phyloP scores from a whole-genome alignment of 148 eudicot genomes.

The Mesembryanthemum crystallinum region DNA sequence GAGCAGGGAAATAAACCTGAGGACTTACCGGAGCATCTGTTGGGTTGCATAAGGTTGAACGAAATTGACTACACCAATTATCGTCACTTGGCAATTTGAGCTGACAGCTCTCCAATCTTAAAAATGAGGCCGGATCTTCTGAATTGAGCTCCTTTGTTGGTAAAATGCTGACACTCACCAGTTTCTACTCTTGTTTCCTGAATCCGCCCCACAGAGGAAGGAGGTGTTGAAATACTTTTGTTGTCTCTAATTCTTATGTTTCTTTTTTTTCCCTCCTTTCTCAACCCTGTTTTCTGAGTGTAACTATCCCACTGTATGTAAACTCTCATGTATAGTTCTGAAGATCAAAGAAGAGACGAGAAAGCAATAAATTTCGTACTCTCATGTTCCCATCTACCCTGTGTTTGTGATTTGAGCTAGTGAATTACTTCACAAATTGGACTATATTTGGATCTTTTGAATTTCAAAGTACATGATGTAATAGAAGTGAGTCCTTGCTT shows the following conservation, averaged over 20 bases:
- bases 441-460: too few species aligned
- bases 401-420: neutral
- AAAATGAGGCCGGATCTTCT: constrained; percentile 9
- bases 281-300: constrained; percentile 17
- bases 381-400: neutral
- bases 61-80: constrained; percentile 68
- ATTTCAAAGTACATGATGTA: too few species aligned
- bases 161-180: neutral
- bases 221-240: constrained; percentile 33
- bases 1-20: constrained; percentile 83
- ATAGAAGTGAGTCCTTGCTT: neutral
- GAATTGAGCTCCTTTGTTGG: constrained; percentile 8
- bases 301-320: constrained; percentile 17
- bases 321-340: constrained; percentile 26
- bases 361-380: constrained; percentile 15
- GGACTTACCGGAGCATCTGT: constrained; percentile 78
- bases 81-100: constrained; percentile 65
- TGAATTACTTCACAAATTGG: too few species aligned
- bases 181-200: constrained; percentile 23
- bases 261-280: neutral
- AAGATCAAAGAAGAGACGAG: constrained; percentile 7
- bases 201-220: constrained; percentile 29
- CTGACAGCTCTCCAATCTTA: neutral
- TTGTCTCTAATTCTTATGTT: constrained; percentile 7
- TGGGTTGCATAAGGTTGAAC: constrained; percentile 76